Conservation (phyloP, 164 flowering plant species). For the Stephania yunnanensis region DNA sequence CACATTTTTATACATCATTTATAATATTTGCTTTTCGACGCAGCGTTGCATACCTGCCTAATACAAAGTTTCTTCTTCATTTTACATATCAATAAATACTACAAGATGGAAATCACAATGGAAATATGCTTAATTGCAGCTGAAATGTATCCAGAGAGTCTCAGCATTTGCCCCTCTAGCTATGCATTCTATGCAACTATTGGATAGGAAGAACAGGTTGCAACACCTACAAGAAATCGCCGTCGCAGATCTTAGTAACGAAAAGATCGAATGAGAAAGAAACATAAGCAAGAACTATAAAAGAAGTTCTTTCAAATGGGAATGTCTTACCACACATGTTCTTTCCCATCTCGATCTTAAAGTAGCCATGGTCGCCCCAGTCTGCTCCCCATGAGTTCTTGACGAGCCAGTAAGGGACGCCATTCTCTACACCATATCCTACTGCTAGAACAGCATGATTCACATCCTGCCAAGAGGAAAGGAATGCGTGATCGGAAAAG, state of each 20-base stretch:
- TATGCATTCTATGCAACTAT: slow-evolving; percentile 41
- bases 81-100: background rate
- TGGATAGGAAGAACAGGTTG: slow-evolving; percentile 96
- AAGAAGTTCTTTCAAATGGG: background rate
- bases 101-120: background rate
- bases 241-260: background rate
- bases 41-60: background rate
- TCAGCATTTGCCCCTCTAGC: background rate
- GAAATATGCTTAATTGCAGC: background rate
- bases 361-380: slow-evolving; percentile 94
- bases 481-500: background rate
- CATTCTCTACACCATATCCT: slow-evolving; percentile 86
- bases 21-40: background rate
- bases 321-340: slow-evolving; percentile 94
- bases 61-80: background rate
- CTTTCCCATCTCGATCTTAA: slow-evolving; percentile 95
- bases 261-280: background rate
- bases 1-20: background rate
- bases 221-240: slow-evolving; percentile 60
- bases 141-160: slow-evolving; percentile 5
- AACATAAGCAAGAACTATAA: background rate
- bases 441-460: slow-evolving; percentile 99
- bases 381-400: slow-evolving; percentile 92
- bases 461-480: slow-evolving; percentile 63
- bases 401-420: slow-evolving; percentile 84